Conservation (phyloP, 1,284 basidiomycete species). For the Cutaneotrichosporon sp. region DNA sequence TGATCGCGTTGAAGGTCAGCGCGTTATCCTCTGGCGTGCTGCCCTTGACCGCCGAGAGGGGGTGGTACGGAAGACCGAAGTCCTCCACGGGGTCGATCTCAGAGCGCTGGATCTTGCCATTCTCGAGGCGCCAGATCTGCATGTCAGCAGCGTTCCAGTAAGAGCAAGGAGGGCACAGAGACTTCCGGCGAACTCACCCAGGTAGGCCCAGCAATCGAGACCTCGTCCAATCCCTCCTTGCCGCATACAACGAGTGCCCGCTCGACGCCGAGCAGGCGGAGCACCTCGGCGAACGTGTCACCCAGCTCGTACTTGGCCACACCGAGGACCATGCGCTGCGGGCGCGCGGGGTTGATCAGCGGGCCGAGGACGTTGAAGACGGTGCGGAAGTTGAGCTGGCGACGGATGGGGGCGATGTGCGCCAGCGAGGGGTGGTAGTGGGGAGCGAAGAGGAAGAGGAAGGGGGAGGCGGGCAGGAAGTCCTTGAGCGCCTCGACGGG, state of each 20-base stretch:
- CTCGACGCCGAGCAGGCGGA: conserved; percentile 64
- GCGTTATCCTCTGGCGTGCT: conserved; percentile 71
- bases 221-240: conserved; percentile 88
- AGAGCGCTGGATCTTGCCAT: conserved; percentile 52
- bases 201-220: conserved; percentile 89
- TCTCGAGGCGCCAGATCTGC: conserved; percentile 57
- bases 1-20: conserved; percentile 55
- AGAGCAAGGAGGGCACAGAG: background rate
- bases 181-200: conserved; percentile 56
- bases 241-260: conserved; percentile 93
- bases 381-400: conserved; percentile 88
- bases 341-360: conserved; percentile 86
- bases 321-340: conserved; percentile 84
- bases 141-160: conserved; percentile 11
- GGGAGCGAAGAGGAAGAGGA: conserved; percentile 90
- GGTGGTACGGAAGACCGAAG: conserved; percentile 73
- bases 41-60: conserved; percentile 70
- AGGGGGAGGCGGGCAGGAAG: conserved; percentile 63
- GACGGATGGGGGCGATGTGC: conserved; percentile 79
- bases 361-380: conserved; percentile 97
- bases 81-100: conserved; percentile 56
- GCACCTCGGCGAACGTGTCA: conserved; percentile 74
- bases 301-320: conserved; percentile 87
- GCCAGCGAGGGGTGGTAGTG: conserved; percentile 90
- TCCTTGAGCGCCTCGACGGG: conserved; percentile 63